Evolutionary conservation across 208 protist genomes (phyloP).

Genomic region (Wallacemonas sp.): DNA sequence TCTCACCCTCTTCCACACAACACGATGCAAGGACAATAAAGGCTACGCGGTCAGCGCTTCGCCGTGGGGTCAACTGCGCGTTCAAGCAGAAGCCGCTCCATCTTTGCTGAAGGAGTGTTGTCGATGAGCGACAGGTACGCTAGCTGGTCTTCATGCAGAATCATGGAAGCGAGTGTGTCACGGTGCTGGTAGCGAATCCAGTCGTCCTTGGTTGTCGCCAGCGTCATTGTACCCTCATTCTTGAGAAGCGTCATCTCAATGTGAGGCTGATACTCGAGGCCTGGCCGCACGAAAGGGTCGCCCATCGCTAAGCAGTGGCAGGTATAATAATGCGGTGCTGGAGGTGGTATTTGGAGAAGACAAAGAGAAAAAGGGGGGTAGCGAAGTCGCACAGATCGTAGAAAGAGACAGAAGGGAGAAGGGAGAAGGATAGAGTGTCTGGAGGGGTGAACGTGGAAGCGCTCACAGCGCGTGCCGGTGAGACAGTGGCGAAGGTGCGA

Average conservation of each 20-base stretch:
- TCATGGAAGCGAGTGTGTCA: slow-evolving; percentile 78
- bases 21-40: no score
- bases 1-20: no score
- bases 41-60: slow-evolving; percentile 22
- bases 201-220: slow-evolving; percentile 82
- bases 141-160: slow-evolving; percentile 66
- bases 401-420: slow-evolving; percentile 3
- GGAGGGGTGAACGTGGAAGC: no score
- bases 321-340: background rate
- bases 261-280: slow-evolving; percentile 79
- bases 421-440: background rate
- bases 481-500: no score
- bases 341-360: slow-evolving; percentile 1
- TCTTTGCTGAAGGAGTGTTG: slow-evolving; percentile 69
- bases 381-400: background rate
- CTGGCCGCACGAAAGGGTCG: slow-evolving; percentile 87
- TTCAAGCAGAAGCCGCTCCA: slow-evolving; percentile 80
- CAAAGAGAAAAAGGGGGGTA: slow-evolving; percentile 8
- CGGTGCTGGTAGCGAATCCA: slow-evolving; percentile 88
- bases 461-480: no score
- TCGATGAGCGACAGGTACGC: slow-evolving; percentile 76
- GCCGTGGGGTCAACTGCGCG: slow-evolving; percentile 63
- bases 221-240: slow-evolving; percentile 79
- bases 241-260: slow-evolving; percentile 82
- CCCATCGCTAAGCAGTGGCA: slow-evolving; percentile 38